A percentile compares a stretch with the other conserved stretches of the same genome.
phyloP scores from a whole-genome alignment of 257 asterid species.

The Solanum etuberosum region DNA sequence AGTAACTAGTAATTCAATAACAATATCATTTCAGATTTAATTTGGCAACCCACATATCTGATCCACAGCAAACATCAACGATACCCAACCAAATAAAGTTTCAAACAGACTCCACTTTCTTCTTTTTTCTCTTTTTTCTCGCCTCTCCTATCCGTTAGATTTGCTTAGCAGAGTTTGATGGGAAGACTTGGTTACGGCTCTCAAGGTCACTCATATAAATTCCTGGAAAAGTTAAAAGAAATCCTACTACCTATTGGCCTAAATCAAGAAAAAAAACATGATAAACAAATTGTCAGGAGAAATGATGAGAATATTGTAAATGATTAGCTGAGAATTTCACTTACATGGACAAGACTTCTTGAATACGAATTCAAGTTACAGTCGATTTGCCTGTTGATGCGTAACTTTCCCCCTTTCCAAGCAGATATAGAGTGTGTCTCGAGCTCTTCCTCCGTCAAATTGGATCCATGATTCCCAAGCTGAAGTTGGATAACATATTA shows the following conservation, averaged over 20 bases:
- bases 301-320: neutral
- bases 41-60: neutral
- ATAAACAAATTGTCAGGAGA: neutral
- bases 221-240: neutral
- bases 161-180: neutral
- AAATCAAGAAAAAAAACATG: neutral
- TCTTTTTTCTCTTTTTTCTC: neutral
- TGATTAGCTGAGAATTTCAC: conserved; percentile 2
- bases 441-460: conserved; percentile 69
- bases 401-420: conserved; percentile 58
- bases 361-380: conserved; percentile 27
- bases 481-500: conserved; percentile 14
- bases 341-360: conserved; percentile 42
- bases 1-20: neutral
- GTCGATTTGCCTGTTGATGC: conserved; percentile 33
- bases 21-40: neutral
- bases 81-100: neutral
- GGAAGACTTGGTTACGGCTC: neutral
- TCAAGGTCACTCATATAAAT: neutral
- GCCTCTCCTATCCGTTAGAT: neutral
- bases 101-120: neutral
- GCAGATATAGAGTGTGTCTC: conserved; percentile 69
- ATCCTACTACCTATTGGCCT: neutral
- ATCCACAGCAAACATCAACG: neutral
- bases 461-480: conserved; percentile 70